These are phyloP conservation scores for Boletus bicolor DNA, from an alignment of 768 basidiomycete species.

Conservation along the genomic window DNA sequence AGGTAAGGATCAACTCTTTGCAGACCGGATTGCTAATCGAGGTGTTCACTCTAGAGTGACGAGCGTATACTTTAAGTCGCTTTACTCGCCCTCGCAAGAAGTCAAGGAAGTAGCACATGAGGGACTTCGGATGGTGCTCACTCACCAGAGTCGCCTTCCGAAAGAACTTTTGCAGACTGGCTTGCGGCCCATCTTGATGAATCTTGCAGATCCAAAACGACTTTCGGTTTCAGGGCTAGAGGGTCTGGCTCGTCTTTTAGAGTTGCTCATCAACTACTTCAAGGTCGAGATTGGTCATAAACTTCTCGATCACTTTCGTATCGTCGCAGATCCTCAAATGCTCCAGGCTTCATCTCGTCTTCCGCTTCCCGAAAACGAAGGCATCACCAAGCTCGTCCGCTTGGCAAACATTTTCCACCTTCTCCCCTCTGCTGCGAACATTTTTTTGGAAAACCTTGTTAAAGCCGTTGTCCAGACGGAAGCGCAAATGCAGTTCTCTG, in stretches of 20 bases:
- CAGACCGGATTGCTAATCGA: background rate
- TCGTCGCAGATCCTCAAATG: slow-evolving; percentile 86
- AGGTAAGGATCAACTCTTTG: slow-evolving; percentile 46
- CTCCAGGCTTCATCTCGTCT: slow-evolving; percentile 75
- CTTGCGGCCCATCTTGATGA: slow-evolving; percentile 94
- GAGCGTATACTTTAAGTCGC: slow-evolving; percentile 95
- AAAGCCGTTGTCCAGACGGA: slow-evolving; percentile 90
- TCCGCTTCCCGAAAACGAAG: slow-evolving; percentile 83
- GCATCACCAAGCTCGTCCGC: slow-evolving; percentile 90
- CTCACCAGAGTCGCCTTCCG: slow-evolving; percentile 86
- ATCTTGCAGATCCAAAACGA: slow-evolving; percentile 93
- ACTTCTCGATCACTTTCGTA: slow-evolving; percentile 91
- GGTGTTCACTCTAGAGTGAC: slow-evolving; percentile 61
- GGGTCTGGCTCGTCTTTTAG: slow-evolving; percentile 88
- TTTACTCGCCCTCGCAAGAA: slow-evolving; percentile 87
- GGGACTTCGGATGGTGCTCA: slow-evolving; percentile 83
- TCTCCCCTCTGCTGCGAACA: slow-evolving; percentile 87
- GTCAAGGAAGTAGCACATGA: slow-evolving; percentile 96
- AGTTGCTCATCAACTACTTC: slow-evolving; percentile 97
- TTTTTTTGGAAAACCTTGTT: slow-evolving; percentile 86
- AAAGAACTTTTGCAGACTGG: slow-evolving; percentile 95
- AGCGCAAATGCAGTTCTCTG: slow-evolving; percentile 85
- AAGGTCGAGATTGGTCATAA: slow-evolving; percentile 99
- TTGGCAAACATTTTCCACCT: slow-evolving; percentile 97
- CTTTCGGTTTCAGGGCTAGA: slow-evolving; percentile 90